A percentile compares a stretch with the other conserved stretches of the same genome.
Evolutionary conservation across 2,329 filamentous ascomycete genomes (phyloP).

Genomic region (Scedosporium aurantiacum): DNA sequence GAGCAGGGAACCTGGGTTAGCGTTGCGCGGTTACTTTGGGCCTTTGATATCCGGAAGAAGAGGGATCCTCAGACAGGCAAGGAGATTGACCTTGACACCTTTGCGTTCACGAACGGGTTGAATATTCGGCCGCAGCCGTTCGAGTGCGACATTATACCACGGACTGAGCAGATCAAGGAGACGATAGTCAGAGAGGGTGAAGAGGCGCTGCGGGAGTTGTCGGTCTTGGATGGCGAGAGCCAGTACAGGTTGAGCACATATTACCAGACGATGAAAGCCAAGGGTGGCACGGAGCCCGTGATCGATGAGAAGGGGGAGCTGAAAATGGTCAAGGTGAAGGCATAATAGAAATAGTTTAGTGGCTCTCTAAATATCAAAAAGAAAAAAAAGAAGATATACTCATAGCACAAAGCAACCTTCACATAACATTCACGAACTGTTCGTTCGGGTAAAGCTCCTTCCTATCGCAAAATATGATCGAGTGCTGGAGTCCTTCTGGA

Average conservation of each 20-base stretch:
- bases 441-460: no score
- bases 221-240: constrained; percentile 43
- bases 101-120: constrained; percentile 42
- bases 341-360: background rate
- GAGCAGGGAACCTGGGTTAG: constrained; percentile 51
- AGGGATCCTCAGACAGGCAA: constrained; percentile 23
- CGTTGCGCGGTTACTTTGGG: constrained; percentile 45
- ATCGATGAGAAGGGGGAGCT: constrained; percentile 2
- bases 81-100: constrained; percentile 43
- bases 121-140: constrained; percentile 49
- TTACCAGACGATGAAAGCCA: background rate
- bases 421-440: no score
- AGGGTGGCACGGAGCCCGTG: background rate
- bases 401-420: no score
- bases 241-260: constrained; percentile 25
- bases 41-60: constrained; percentile 35
- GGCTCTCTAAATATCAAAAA: no score
- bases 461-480: no score
- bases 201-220: constrained; percentile 38
- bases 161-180: constrained; percentile 34
- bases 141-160: constrained; percentile 38
- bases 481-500: no score
- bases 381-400: no score
- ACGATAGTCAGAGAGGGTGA: constrained; percentile 41
- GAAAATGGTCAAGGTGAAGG: constrained; percentile 2